Evolutionary conservation across 2,329 filamentous ascomycete genomes (phyloP), one percentile per base, ranked within the genome.

Genomic region (Ophiostoma triangulosporum): DNA sequence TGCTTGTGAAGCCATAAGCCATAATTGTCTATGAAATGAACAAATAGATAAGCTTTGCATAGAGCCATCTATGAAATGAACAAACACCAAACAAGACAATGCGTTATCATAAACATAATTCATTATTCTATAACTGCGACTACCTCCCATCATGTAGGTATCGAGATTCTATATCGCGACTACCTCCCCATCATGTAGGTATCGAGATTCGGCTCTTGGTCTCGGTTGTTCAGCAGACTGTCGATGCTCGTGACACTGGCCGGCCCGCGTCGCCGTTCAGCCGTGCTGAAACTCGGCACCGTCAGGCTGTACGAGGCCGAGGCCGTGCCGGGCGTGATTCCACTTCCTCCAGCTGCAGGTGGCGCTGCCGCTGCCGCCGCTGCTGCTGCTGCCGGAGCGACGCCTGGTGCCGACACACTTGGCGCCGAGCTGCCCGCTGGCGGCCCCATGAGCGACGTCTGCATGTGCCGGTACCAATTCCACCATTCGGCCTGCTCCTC

Each of bases 181-280:
- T n/a, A n/a, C n/a, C n/a, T n/a, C n/a, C n/a, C n/a, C n/a, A 26
- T 32, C 1, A 59, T 56, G 26, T 59, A 59, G 4, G 45, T 22
- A n/a, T 52, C 45, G 4, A 53, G 50, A 29, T 57, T 50, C 3
- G 57, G 57, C 35, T 57, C 54, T 27, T 56, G 48, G 40, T 58
- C 55, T 26, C 38, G 52, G 40, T 49, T 51, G 24, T 60, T 60
- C 7, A 60, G 49, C 48, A 60, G 49, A 17, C 58, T 58, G 57
- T 55, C 54, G n/a, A 60, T 60, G 55, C 58, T 60, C 24, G 46
- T 54, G 15, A 58, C 52, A 31, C 57, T 59, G 35, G 36, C 40
- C 7, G 51, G 51, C 3, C 51, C 48, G 7, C 48, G 50, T 3
- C 40, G 52, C 27, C 38, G 48, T 31, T 4, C 36, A 15, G 20